These are phyloP conservation scores for Ilex paraguariensis DNA, from an alignment of 305 asterid species.

Conservation along the genomic window DNA sequence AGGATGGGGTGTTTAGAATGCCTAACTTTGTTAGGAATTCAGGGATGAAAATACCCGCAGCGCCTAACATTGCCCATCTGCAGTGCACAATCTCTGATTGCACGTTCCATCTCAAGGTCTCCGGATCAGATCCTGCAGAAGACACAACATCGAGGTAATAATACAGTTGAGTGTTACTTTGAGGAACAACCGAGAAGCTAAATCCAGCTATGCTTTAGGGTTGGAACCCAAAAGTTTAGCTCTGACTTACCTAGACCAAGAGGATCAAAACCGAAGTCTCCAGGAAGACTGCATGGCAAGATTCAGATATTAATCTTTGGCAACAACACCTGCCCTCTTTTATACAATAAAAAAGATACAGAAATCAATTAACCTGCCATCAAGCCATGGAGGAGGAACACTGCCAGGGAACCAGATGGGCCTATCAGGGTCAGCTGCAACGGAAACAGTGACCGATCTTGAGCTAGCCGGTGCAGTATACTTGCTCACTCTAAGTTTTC, in stretches of 20 bases:
- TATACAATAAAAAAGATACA: no score
- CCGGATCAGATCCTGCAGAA: slow-evolving; percentile 78
- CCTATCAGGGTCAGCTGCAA: slow-evolving; percentile 76
- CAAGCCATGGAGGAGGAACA: slow-evolving; percentile 95
- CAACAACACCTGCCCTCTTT: not conserved
- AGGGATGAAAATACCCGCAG: slow-evolving; percentile 95
- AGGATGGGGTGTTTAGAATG: slow-evolving; percentile 83
- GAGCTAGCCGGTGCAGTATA: slow-evolving; percentile 30
- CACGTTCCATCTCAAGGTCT: slow-evolving; percentile 83
- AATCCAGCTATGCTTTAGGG: not conserved
- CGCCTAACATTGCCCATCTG: slow-evolving; percentile 99
- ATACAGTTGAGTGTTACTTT: not conserved
- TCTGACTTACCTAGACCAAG: slow-evolving; percentile 67
- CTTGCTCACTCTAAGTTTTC: slow-evolving; percentile 51
- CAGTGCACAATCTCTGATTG: slow-evolving; percentile 89
- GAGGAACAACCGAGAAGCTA: not conserved
- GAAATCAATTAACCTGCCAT: slow-evolving; percentile 57
- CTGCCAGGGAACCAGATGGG: slow-evolving; percentile 98
- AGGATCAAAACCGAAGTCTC: slow-evolving; percentile 96
- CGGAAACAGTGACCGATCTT: slow-evolving; percentile 42
- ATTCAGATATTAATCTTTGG: not conserved
- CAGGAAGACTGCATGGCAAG: slow-evolving; percentile 75
- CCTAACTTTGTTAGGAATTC: slow-evolving; percentile 89
- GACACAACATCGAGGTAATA: not conserved
- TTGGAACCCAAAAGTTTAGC: not conserved